A percentile compares a stretch with the other conserved stretches of the same genome.
Conservation (phyloP, 352 stramenopile genomes). For the Phytopythium mirpurense region DNA sequence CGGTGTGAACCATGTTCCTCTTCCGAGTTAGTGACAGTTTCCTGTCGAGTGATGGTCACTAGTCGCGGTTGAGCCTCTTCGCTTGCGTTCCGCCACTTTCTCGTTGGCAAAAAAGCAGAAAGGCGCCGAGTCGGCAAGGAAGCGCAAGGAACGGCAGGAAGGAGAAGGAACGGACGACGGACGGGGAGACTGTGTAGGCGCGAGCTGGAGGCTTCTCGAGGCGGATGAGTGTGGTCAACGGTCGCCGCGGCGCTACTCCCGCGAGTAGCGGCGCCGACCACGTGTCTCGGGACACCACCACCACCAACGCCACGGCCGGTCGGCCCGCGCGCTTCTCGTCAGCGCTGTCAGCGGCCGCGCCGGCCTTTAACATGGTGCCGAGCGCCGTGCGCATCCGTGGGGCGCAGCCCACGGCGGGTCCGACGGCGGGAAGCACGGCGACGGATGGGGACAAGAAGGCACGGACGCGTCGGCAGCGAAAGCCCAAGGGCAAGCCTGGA, state of each 20-base stretch:
- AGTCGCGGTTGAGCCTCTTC: too few relatives aligned
- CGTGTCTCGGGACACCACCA: constrained; percentile 17
- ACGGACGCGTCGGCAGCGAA: constrained; percentile 8
- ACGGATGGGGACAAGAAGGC: neutral
- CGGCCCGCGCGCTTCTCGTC: constrained; percentile 10
- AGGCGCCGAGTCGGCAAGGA: too few relatives aligned
- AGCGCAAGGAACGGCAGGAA: neutral
- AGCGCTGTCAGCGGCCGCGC: constrained; percentile 11
- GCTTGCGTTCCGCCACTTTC: too few relatives aligned
- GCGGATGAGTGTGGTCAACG: constrained; percentile 24
- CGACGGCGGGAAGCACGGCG: neutral
- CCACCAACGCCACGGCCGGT: constrained; percentile 9
- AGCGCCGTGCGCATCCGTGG: constrained; percentile 18
- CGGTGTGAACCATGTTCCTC: too few relatives aligned
- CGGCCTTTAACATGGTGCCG: constrained; percentile 25
- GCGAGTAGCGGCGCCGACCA: constrained; percentile 14
- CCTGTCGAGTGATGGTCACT: too few relatives aligned
- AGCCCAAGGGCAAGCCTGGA: constrained; percentile 13
- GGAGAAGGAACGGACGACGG: too few relatives aligned
- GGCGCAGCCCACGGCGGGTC: neutral
- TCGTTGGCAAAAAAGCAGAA: too few relatives aligned
- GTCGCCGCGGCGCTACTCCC: constrained; percentile 9
- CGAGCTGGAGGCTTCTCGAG: neutral
- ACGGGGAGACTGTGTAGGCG: too few relatives aligned
- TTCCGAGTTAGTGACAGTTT: too few relatives aligned